Conservation (phyloP, 495 filamentous ascomycete species). For the Penicillium turbatum region DNA sequence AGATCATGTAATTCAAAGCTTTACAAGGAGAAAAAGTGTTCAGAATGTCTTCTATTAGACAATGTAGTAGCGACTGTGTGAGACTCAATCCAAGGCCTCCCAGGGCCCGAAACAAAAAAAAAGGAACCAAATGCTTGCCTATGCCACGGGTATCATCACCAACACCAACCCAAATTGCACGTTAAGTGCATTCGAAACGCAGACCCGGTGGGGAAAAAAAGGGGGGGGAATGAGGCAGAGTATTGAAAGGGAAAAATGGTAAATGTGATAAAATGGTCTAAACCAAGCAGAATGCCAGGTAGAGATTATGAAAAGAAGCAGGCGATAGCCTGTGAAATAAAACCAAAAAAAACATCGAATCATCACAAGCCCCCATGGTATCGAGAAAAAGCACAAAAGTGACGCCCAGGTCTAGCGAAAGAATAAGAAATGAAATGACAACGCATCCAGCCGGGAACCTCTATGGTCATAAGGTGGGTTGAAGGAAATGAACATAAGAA, state of each 20-base stretch:
- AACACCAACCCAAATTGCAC: constrained; percentile 23
- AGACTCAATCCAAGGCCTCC: constrained; percentile 3
- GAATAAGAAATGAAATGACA: constrained; percentile 34
- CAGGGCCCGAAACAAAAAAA: constrained; percentile 7
- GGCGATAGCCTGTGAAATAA: constrained; percentile 13
- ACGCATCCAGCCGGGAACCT: constrained; percentile 42
- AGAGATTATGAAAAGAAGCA: constrained; percentile 15
- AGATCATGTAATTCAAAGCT: background rate
- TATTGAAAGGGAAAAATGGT: constrained; percentile 1
- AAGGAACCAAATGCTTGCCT: constrained; percentile 14
- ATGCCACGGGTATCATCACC: constrained; percentile 26
- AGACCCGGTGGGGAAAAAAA: constrained; percentile 19
- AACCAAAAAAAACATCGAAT: constrained; percentile 24
- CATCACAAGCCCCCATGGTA: constrained; percentile 35
- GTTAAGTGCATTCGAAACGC: constrained; percentile 3
- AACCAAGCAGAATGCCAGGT: constrained; percentile 20
- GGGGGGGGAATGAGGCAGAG: background rate
- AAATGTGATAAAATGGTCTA: constrained; percentile 10
- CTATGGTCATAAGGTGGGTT: constrained; percentile 43
- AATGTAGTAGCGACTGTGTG: constrained; percentile 26
- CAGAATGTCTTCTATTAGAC: constrained; percentile 19
- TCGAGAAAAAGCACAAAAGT: constrained; percentile 28
- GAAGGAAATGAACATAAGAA: constrained; percentile 24
- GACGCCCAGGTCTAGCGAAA: constrained; percentile 42
- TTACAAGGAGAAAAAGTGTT: background rate